phyloP scores from a whole-genome alignment of 176 grass and related monocot species.

The Rhynchospora tenuis region DNA sequence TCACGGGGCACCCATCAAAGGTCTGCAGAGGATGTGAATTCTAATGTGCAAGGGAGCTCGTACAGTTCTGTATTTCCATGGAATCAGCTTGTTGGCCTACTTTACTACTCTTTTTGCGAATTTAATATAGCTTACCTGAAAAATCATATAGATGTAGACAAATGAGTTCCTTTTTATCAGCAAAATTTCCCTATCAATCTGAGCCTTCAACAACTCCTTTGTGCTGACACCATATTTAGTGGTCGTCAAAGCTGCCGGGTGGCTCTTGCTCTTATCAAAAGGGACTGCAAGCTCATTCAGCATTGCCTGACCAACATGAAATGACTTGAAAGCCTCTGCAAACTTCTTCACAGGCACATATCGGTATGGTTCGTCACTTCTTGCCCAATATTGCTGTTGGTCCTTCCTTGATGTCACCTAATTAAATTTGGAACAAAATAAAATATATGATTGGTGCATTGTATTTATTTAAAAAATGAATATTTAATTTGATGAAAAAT shows the following conservation, averaged over 20 bases:
- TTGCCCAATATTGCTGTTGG: slow-evolving; percentile 78
- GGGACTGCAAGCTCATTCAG: slow-evolving; percentile 48
- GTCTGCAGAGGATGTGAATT: too few relatives aligned
- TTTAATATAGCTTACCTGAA: slow-evolving; percentile 41
- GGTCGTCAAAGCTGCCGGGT: slow-evolving; percentile 71
- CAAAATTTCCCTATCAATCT: slow-evolving; percentile 63
- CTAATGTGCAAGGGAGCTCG: neutral
- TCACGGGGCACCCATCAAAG: too few relatives aligned
- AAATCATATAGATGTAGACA: slow-evolving; percentile 62
- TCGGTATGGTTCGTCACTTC: slow-evolving; percentile 31
- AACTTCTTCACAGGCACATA: slow-evolving; percentile 69
- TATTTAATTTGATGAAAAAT: neutral
- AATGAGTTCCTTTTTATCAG: slow-evolving; percentile 95
- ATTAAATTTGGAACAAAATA: neutral
- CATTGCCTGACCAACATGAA: slow-evolving; percentile 41
- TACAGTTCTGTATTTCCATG: neutral
- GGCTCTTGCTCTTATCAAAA: slow-evolving; percentile 69
- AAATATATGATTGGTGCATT: neutral
- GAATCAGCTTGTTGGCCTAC: neutral
- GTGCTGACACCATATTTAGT: slow-evolving; percentile 48
- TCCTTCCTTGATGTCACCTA: slow-evolving; percentile 74
- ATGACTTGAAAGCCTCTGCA: slow-evolving; percentile 43
- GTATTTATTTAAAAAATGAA: neutral
- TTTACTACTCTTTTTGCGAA: neutral
- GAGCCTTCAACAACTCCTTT: slow-evolving; percentile 70